Conservation (phyloP, 257 asterid species). For the Coffea canephora region DNA sequence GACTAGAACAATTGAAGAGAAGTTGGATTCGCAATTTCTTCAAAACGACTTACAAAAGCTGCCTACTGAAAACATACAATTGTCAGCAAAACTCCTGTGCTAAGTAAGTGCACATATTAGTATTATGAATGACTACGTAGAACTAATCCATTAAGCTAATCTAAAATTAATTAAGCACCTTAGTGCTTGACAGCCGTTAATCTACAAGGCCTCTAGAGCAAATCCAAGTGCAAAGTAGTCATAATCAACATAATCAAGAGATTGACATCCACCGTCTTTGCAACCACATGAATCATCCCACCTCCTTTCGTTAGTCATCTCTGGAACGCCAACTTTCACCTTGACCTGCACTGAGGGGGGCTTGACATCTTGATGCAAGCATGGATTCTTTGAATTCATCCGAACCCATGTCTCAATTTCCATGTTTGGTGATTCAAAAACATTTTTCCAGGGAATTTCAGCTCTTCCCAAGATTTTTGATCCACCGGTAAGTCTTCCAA, state of each 20-base stretch:
- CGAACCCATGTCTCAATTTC: constrained; percentile 49
- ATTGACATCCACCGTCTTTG: constrained; percentile 26
- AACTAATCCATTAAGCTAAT: no score
- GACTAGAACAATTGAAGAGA: no score
- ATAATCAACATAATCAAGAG: constrained; percentile 38
- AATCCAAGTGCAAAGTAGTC: constrained; percentile 45
- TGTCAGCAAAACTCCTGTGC: no score
- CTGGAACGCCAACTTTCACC: constrained; percentile 30
- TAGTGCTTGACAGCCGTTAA: neutral
- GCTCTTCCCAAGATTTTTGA: constrained; percentile 54
- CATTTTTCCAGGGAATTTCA: constrained; percentile 52
- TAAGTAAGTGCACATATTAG: no score
- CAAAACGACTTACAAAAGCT: no score
- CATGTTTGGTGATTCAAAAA: constrained; percentile 28
- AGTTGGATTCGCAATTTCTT: no score
- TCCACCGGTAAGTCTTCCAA: constrained; percentile 33
- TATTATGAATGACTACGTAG: no score
- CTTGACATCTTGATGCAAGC: constrained; percentile 36
- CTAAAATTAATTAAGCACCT: neutral
- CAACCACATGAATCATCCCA: constrained; percentile 11
- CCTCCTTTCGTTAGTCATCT: neutral
- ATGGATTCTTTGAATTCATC: constrained; percentile 28
- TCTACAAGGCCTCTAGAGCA: constrained; percentile 37
- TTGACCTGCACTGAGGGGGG: constrained; percentile 48
- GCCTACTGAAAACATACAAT: no score